Evolutionary conservation across 192 early-diverging fungal species (phyloP), one percentile per base, ranked within the genome.

Genomic region (Funneliformis mosseae): DNA sequence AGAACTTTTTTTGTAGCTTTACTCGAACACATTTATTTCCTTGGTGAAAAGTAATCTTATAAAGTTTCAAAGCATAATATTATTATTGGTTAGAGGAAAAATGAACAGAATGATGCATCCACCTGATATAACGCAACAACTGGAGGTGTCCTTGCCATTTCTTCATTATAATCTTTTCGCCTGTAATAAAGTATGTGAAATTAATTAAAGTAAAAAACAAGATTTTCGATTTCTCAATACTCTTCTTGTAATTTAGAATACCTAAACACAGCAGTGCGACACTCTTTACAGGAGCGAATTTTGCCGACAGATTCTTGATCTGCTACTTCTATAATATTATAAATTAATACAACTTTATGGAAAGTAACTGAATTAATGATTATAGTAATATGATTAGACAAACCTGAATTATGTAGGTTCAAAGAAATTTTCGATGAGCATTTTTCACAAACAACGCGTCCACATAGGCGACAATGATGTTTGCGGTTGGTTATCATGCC

Each of bases 391-490:
- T 63, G 43, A 21, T 12, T 25, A 59, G n/a, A 76, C 79, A 79
- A 83, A 87, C 86, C 85, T 68, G 79, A 77, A 27, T 88, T 88
- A 77, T 83, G 81, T 45, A 85, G 45, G 69, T 84, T 85, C 11
- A 86, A 68, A 5, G 84, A 81, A n/a, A 84, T 83, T 77, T 78
- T 85, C 4, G 77, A 80, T 4, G 91, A 92, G 76, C 92, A 93
- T 41, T 88, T 85, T 46, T 84, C 88, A 77, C 92, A 93, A 10
- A 92, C 83, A 9, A 93, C 87, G 8, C 90, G 85, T 8, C 93
- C 93, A 74, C 93, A 94, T 5, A 94, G 77, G 10, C 93, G 87
- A 76, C 93, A 94, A 80, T 94, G 93, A 76, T 94, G 93, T 21
- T 91, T 87, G 27, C 93, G 89, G 73, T 89, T 88, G 2, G 89